Evolutionary conservation across 2,329 filamentous ascomycete species (phyloP).

Genomic region (Epichloe sp.): DNA sequence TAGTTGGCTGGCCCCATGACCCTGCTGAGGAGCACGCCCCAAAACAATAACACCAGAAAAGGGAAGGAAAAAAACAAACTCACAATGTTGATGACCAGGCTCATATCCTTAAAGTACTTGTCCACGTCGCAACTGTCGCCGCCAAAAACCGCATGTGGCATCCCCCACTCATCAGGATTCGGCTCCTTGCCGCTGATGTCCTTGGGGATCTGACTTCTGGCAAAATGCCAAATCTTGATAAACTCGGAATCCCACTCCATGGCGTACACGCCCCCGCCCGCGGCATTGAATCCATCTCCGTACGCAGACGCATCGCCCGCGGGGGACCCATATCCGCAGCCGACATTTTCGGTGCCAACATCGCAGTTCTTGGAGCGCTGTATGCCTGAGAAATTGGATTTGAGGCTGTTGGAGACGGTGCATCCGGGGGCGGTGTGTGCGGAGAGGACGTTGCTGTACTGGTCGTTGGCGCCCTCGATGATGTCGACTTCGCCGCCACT

Average conservation of each 20-base stretch:
- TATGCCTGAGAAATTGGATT: slow-evolving; percentile 14
- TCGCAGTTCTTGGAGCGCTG: slow-evolving; percentile 23
- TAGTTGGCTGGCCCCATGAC: neutral
- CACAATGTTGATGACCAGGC: slow-evolving; percentile 58
- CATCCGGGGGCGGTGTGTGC: slow-evolving; percentile 40
- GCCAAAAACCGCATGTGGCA: slow-evolving; percentile 57
- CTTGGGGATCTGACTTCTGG: slow-evolving; percentile 47
- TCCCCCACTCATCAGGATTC: slow-evolving; percentile 55
- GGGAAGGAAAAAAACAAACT: slow-evolving; percentile 4
- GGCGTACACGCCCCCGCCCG: slow-evolving; percentile 54
- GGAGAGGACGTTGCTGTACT: slow-evolving; percentile 46
- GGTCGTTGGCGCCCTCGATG: slow-evolving; percentile 55
- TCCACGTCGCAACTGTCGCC: slow-evolving; percentile 50
- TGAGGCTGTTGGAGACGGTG: slow-evolving; percentile 10
- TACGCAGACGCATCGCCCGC: slow-evolving; percentile 33
- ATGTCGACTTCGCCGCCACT: slow-evolving; percentile 53
- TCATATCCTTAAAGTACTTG: slow-evolving; percentile 52
- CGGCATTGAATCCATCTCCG: slow-evolving; percentile 53
- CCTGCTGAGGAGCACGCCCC: neutral
- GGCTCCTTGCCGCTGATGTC: slow-evolving; percentile 50
- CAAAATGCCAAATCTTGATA: slow-evolving; percentile 69
- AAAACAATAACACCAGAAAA: neutral
- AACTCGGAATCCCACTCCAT: slow-evolving; percentile 55
- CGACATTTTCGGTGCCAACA: slow-evolving; percentile 24
- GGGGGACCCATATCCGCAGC: slow-evolving; percentile 32